A percentile compares a stretch with the other conserved stretches of the same genome.
These are phyloP conservation scores for Vittaforma corneae DNA, from an alignment of 371 early-diverging fungal species.

Conservation along the genomic window DNA sequence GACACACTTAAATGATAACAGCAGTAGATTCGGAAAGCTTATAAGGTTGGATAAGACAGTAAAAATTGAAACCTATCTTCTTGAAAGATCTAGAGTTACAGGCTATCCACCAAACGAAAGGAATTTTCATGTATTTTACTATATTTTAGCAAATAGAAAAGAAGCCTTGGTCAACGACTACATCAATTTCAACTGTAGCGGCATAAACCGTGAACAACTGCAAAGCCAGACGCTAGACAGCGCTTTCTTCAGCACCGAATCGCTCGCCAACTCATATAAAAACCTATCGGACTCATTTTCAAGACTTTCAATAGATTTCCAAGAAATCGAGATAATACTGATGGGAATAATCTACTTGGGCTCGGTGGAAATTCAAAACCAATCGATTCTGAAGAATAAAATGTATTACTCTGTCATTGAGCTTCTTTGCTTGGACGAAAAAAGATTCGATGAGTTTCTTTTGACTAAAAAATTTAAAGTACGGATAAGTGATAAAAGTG, in stretches of 20 bases:
- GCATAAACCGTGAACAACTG: neutral
- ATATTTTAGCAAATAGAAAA: constrained; percentile 22
- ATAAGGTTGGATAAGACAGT: constrained; percentile 72
- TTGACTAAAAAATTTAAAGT: constrained; percentile 59
- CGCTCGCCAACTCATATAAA: constrained; percentile 62
- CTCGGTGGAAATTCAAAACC: constrained; percentile 22
- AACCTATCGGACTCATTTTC: constrained; percentile 54
- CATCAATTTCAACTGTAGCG: constrained; percentile 16
- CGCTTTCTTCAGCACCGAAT: constrained; percentile 58
- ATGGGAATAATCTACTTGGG: constrained; percentile 44
- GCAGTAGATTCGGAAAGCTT: constrained; percentile 69
- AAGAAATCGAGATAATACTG: constrained; percentile 63
- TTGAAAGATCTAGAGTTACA: constrained; percentile 69
- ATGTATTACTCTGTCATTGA: constrained; percentile 5
- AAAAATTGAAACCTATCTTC: constrained; percentile 68
- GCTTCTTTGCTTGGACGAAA: constrained; percentile 14
- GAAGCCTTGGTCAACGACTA: constrained; percentile 30
- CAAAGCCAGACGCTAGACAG: constrained; percentile 28
- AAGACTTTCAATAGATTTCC: constrained; percentile 67
- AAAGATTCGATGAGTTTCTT: constrained; percentile 39
- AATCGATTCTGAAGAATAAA: constrained; percentile 7
- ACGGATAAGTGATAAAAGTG: constrained; percentile 62
- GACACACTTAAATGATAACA: constrained; percentile 64
- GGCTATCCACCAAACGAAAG: constrained; percentile 64
- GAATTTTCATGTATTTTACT: constrained; percentile 75